Percentiles rank a stretch among this genome's conserved stretches.
phyloP scores from a whole-genome alignment of 768 basidiomycete genomes.

The Goffeauzyma gilvescens region DNA sequence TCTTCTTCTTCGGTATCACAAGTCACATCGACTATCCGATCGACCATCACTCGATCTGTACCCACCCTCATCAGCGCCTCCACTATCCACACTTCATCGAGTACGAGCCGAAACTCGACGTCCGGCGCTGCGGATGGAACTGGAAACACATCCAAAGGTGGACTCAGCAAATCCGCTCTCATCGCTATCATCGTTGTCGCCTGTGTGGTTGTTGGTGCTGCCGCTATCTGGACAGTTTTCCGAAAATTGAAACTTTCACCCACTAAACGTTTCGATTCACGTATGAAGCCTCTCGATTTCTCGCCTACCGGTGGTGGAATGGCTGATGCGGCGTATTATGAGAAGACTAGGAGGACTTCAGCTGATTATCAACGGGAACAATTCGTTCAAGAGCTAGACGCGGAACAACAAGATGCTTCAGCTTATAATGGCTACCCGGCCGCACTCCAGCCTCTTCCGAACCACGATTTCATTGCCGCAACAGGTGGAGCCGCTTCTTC shows the following conservation, averaged over 20 bases:
- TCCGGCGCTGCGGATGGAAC: too few species aligned
- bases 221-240: constrained; percentile 23
- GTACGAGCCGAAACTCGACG: too few species aligned
- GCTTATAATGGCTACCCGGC: background rate
- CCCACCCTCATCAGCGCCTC: too few species aligned
- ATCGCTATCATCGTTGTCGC: constrained; percentile 27
- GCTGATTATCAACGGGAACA: constrained; percentile 22
- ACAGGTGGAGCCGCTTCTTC: constrained; percentile 3
- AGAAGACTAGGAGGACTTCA: constrained; percentile 25
- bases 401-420: constrained; percentile 2
- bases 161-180: constrained; percentile 19
- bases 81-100: too few species aligned
- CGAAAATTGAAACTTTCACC: constrained; percentile 27
- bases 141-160: too few species aligned
- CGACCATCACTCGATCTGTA: too few species aligned
- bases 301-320: constrained; percentile 17
- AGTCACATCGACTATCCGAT: too few species aligned
- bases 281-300: constrained; percentile 28
- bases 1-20: too few species aligned
- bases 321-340: constrained; percentile 20
- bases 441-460: constrained; percentile 19
- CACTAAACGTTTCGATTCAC: constrained; percentile 21
- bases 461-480: constrained; percentile 29
- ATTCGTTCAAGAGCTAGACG: constrained; percentile 23
- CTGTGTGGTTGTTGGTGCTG: constrained; percentile 19